Evolutionary conservation across 139 green algal species (phyloP).

Genomic region (Limnomonas spitsbergensis): DNA sequence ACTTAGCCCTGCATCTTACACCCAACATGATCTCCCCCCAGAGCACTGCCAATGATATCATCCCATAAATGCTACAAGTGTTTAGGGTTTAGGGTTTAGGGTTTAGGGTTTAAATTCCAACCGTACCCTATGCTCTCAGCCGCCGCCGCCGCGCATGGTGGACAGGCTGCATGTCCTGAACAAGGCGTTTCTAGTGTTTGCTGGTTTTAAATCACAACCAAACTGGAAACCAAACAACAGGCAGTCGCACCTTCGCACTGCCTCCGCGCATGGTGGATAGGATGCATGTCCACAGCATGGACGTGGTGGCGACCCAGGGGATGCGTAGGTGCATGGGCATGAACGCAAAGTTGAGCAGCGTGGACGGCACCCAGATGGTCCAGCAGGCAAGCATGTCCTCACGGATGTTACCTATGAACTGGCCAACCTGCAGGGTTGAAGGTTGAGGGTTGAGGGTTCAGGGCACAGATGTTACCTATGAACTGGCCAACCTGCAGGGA

Average conservation of each 20-base stretch:
- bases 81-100: too few species aligned
- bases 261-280: constrained; percentile 5
- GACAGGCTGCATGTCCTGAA: neutral
- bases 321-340: constrained; percentile 81
- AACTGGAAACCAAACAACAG: too few species aligned
- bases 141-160: neutral
- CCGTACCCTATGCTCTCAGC: too few species aligned
- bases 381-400: constrained; percentile 82
- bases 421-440: constrained; percentile 66
- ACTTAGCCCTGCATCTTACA: too few species aligned
- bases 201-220: too few species aligned
- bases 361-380: constrained; percentile 26
- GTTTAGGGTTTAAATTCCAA: too few species aligned
- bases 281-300: neutral
- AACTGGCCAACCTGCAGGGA: constrained; percentile 59
- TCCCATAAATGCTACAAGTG: too few species aligned
- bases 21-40: too few species aligned
- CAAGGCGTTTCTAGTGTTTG: too few species aligned
- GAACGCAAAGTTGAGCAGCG: constrained; percentile 83
- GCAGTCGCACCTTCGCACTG: neutral
- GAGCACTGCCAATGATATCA: too few species aligned
- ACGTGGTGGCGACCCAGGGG: constrained; percentile 41
- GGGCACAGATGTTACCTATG: constrained; percentile 70
- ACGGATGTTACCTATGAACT: constrained; percentile 62
- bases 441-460: too few species aligned